These are phyloP conservation scores for Bromus sterilis DNA, from an alignment of 176 grass and related monocot species.

Conservation along the genomic window DNA sequence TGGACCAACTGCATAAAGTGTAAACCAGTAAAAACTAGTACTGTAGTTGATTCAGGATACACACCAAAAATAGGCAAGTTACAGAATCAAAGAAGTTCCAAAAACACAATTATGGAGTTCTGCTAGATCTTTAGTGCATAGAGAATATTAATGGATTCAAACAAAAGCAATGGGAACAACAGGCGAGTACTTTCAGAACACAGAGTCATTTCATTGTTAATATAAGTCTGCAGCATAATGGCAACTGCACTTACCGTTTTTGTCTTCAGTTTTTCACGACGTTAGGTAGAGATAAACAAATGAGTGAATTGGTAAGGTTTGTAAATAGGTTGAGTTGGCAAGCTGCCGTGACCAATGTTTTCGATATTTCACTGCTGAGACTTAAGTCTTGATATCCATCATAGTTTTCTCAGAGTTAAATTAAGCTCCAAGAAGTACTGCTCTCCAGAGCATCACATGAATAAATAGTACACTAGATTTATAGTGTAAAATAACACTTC, in stretches of 20 bases:
- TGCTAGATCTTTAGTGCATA: background rate
- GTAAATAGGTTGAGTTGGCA: background rate
- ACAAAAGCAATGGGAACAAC: background rate
- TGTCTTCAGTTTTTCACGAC: background rate
- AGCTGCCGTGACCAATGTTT: background rate
- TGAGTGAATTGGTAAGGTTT: background rate
- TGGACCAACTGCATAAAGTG: constrained; percentile 55
- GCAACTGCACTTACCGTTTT: background rate
- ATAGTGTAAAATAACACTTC: background rate
- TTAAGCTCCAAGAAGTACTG: background rate
- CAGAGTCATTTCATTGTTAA: background rate
- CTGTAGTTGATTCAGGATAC: background rate
- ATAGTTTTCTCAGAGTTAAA: background rate
- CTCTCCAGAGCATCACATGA: background rate
- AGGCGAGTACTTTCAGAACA: background rate
- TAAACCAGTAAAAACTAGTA: background rate
- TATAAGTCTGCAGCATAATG: background rate
- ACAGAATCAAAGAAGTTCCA: background rate
- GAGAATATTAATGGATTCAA: background rate
- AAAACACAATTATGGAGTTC: background rate
- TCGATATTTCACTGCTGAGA: background rate
- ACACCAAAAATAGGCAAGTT: background rate
- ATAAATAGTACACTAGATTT: background rate
- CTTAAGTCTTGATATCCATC: background rate
- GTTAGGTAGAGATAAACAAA: background rate